Evolutionary conservation across 768 basidiomycete genomes (phyloP).

Genomic region (Podaxis pistillaris): DNA sequence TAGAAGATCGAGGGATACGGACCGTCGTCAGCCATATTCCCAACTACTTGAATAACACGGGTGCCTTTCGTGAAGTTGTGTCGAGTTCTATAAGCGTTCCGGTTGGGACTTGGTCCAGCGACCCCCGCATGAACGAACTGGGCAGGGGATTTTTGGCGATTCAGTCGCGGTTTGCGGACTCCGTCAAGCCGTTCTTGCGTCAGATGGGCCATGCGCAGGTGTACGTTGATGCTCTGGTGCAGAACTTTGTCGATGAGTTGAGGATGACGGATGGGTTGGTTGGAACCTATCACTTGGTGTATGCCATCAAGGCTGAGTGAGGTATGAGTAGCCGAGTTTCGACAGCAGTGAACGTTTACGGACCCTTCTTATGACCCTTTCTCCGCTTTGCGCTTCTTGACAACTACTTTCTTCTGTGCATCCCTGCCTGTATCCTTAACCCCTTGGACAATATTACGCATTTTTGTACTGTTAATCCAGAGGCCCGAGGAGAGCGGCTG

Average conservation of each 20-base stretch:
- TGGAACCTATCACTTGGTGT: conserved; percentile 46
- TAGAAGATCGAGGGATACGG: conserved; percentile 34
- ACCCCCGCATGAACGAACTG: conserved; percentile 31
- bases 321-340: neutral
- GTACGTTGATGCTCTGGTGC: conserved; percentile 38
- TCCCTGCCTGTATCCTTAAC: neutral
- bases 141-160: conserved; percentile 41
- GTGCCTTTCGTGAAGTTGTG: conserved; percentile 41
- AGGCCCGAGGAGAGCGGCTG: neutral
- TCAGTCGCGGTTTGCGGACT: conserved; percentile 43
- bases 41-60: conserved; percentile 31
- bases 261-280: conserved; percentile 45
- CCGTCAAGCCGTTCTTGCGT: conserved; percentile 46
- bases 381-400: neutral
- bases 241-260: conserved; percentile 47
- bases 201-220: conserved; percentile 35
- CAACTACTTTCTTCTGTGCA: neutral
- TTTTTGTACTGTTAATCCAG: neutral
- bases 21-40: conserved; percentile 38
- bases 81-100: conserved; percentile 41
- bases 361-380: neutral
- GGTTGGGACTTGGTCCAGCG: conserved; percentile 52
- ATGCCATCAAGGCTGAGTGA: conserved; percentile 30
- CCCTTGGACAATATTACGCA: neutral
- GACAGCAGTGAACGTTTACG: neutral